Evolutionary conservation across 2,329 filamentous ascomycete genomes (phyloP), one percentile per base, ranked within the genome.

Genomic region (Dothideomycetidae sp.): DNA sequence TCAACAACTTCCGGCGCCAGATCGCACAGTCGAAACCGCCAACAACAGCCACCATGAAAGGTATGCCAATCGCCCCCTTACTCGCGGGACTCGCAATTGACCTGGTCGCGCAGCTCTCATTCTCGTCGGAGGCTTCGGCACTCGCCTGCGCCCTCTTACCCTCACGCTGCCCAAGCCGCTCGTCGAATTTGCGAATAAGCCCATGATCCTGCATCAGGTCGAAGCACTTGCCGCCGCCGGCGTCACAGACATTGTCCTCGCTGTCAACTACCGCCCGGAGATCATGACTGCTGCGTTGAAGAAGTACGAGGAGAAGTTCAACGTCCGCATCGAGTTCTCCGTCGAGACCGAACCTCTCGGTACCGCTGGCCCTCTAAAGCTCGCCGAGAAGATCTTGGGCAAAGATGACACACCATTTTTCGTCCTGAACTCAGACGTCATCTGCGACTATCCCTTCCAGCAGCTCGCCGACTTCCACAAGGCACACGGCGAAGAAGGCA

Each of bases 81-180:
- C 7, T 26, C 21, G 7, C n/a, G 7, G 7, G n/a, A n/a, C 21
- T 26, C 21, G 21, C 21, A 26, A 42, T 44, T 49, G 38, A 47
- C 47, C 26, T 43, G n/a, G 40, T 36, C n/a, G 7, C 18, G 30
- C 56, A 94, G 85, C 86, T 67, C 80, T 94, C 59, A 94, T 93
- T 79, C 86, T 96, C 59, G 90, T 96, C 64, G 90, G 90, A 68
- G 90, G 88, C 63, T 98, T 94, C 64, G 88, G 88, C 67, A 98
- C 88, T 63, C 86, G 88, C 65, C 80, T 98, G 56, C 82, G 88
- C 59, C 88, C 88, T 70, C 75, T 96, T 58, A 98, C 88, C 52
- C 76, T 98, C 57, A 94, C 90, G 36, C 81, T 94, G 49, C 88
- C 88, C 45, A 98, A 96, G 66, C 88, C 90, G 48, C 73, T 98